Evolutionary conservation across 1,284 basidiomycete genomes (phyloP).

Genomic region (Athelia sp.): DNA sequence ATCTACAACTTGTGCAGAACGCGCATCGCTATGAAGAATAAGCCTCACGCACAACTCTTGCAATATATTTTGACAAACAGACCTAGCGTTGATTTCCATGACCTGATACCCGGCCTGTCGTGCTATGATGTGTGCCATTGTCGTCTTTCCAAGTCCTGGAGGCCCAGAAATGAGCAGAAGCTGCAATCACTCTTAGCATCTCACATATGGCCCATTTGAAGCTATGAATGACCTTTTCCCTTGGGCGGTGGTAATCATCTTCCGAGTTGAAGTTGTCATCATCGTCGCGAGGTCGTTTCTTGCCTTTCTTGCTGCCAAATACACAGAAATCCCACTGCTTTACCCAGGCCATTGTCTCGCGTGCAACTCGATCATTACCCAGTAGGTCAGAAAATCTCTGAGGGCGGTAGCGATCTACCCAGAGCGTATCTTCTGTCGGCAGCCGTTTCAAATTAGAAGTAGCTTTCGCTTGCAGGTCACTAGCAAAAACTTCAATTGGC

Average conservation of each 20-base stretch:
- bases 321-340: conserved; percentile 99
- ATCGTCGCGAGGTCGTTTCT: conserved; percentile 48
- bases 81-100: conserved; percentile 96
- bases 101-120: conserved; percentile 92
- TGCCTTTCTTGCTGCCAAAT: conserved; percentile 68
- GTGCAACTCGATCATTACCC: conserved; percentile 91
- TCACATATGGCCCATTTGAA: not conserved
- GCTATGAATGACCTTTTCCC: conserved; percentile 65
- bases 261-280: conserved; percentile 40
- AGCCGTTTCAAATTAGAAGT: conserved; percentile 13
- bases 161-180: conserved; percentile 90
- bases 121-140: conserved; percentile 90
- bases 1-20: conserved; percentile 82
- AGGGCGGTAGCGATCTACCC: conserved; percentile 92
- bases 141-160: conserved; percentile 96
- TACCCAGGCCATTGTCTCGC: conserved; percentile 92
- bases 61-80: conserved; percentile 1
- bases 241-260: conserved; percentile 69
- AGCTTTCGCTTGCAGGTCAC: conserved; percentile 12
- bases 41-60: conserved; percentile 1
- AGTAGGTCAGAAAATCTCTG: conserved; percentile 83
- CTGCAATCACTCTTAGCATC: conserved; percentile 32
- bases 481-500: conserved; percentile 6
- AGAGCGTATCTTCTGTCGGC: conserved; percentile 51
- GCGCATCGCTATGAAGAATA: conserved; percentile 64